A percentile compares a stretch with the other conserved stretches of the same genome.
Evolutionary conservation across 345 rosid species (phyloP).

Genomic region (Anastatica hierochuntica): DNA sequence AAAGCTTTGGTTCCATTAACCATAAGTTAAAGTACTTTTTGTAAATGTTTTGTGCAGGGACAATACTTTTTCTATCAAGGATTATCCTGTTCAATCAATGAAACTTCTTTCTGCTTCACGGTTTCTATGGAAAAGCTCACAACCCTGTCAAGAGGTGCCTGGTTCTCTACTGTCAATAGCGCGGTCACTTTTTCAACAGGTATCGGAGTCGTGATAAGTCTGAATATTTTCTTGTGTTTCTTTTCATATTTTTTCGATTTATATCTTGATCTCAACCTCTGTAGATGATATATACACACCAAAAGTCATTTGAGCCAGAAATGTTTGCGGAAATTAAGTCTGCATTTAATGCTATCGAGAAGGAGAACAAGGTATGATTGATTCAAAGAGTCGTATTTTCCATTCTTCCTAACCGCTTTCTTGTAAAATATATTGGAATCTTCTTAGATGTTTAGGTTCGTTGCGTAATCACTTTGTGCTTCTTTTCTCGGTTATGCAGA

Average conservation of each 20-base stretch:
- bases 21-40: neutral
- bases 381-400: neutral
- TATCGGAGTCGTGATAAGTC: conserved; percentile 18
- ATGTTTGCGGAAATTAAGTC: conserved; percentile 46
- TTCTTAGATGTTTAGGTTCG: neutral
- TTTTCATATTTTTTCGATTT: neutral
- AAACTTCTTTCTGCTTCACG: conserved; percentile 49
- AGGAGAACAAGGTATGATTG: conserved; percentile 36
- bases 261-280: conserved; percentile 15
- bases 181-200: conserved; percentile 61
- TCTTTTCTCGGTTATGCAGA: conserved; percentile 33
- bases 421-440: conserved; percentile 7
- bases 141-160: conserved; percentile 24
- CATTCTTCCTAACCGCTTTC: conserved; percentile 11
- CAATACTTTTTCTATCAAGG: conserved; percentile 40
- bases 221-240: neutral
- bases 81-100: conserved; percentile 36
- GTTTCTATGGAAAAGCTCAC: conserved; percentile 45
- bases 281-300: conserved; percentile 66
- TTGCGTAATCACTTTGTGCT: conserved; percentile 9
- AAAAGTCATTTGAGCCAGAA: conserved; percentile 50
- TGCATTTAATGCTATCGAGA: conserved; percentile 35
- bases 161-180: conserved; percentile 46
- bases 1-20: neutral
- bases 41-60: conserved; percentile 34